phyloP scores from a whole-genome alignment of 208 protist genomes.

The Wallacemonas sp. region DNA sequence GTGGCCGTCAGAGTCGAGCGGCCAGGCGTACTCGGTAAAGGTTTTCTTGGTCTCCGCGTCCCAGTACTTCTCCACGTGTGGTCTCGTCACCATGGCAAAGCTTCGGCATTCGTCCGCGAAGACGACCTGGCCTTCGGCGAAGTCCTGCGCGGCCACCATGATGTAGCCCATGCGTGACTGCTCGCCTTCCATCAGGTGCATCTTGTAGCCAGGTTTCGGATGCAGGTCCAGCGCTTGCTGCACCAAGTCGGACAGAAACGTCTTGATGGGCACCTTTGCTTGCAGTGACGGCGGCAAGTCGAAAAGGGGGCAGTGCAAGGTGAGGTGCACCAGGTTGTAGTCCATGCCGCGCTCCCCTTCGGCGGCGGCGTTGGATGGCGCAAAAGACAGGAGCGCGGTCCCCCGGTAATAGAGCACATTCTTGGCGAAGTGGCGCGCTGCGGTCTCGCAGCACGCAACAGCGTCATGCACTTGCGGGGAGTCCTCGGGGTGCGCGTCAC shows the following conservation, averaged over 20 bases:
- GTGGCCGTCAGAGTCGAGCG: conserved; percentile 79
- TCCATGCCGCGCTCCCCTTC: no score
- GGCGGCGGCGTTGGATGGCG: background rate
- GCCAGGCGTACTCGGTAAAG: conserved; percentile 91
- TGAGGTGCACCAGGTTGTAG: conserved; percentile 13
- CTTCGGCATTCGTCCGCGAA: conserved; percentile 80
- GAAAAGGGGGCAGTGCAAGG: conserved; percentile 6
- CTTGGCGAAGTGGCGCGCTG: conserved; percentile 28
- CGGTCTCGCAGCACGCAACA: background rate
- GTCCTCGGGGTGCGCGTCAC: background rate
- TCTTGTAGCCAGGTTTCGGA: conserved; percentile 27
- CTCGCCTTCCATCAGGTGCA: conserved; percentile 32
- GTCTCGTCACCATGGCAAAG: conserved; percentile 72
- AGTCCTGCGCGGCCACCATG: conserved; percentile 50
- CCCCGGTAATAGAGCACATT: conserved; percentile 36
- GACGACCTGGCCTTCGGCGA: conserved; percentile 58
- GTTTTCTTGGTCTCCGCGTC: conserved; percentile 40
- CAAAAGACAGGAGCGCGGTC: conserved; percentile 24
- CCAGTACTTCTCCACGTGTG: conserved; percentile 68
- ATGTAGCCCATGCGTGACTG: conserved; percentile 63
- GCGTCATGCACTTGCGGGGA: background rate
- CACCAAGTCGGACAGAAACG: conserved; percentile 15
- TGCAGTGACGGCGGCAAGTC: background rate
- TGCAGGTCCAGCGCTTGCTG: conserved; percentile 22
- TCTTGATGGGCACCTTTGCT: conserved; percentile 3